Percentiles rank a stretch among this genome's conserved stretches.
Evolutionary conservation across 139 green algal species (phyloP).

Genomic region (Eudorina sp.): DNA sequence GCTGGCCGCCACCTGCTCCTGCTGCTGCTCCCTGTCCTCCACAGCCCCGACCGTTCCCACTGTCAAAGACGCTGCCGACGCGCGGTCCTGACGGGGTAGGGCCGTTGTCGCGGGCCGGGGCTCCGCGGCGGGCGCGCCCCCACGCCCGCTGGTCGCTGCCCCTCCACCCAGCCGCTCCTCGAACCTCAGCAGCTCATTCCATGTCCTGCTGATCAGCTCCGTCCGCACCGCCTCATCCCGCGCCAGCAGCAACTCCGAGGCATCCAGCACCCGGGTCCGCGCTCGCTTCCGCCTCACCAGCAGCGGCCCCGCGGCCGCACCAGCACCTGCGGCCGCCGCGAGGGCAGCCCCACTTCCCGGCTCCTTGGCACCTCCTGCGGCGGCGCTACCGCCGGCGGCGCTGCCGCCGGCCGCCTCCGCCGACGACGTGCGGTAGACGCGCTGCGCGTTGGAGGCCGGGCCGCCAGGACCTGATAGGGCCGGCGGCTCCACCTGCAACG

Average conservation of each 20-base stretch:
- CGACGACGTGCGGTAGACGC: conserved; percentile 13
- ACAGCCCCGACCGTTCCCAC: neutral
- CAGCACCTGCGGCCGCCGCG: neutral
- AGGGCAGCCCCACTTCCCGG: no score
- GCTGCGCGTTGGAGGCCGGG: neutral
- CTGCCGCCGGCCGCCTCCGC: neutral
- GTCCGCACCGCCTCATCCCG: conserved; percentile 47
- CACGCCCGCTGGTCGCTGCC: no score
- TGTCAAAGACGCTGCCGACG: neutral
- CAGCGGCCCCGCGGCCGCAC: neutral
- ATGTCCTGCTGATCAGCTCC: conserved; percentile 37
- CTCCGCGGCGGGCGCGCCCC: no score
- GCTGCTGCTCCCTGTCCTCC: conserved; percentile 1
- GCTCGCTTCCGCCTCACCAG: neutral
- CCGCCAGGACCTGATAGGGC: neutral
- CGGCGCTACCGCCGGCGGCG: neutral
- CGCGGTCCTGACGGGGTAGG: no score
- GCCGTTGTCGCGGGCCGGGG: no score
- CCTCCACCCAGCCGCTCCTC: conserved; percentile 36
- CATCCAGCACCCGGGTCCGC: neutral
- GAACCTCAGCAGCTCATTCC: conserved; percentile 33
- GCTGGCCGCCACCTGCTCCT: neutral
- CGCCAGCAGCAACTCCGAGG: conserved; percentile 42
- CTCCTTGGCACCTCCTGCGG: no score
- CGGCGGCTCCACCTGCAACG: neutral